These are phyloP conservation scores for Dovyalis caffra DNA, from an alignment of 345 rosid genomes.

Conservation along the genomic window DNA sequence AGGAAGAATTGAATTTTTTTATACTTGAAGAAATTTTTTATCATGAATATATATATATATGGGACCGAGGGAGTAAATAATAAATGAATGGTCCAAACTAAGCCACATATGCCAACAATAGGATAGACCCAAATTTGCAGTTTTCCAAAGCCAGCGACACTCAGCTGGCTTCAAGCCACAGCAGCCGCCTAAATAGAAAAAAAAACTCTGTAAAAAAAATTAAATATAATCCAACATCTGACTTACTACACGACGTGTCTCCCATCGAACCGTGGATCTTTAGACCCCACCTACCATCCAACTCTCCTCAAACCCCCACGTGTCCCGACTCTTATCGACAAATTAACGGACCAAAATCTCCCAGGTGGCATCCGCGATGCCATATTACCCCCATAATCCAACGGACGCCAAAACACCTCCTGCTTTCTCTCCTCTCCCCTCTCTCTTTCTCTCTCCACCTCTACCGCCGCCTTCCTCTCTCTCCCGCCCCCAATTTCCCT, in stretches of 20 bases:
- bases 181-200: slow-evolving; percentile 20
- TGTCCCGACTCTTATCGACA: slow-evolving; percentile 49
- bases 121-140: slow-evolving; percentile 12
- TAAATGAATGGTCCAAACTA: neutral
- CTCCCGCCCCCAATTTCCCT: neutral
- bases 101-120: slow-evolving; percentile 19
- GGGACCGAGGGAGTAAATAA: too few species aligned
- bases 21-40: too few species aligned
- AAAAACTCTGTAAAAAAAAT: slow-evolving; percentile 18
- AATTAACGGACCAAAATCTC: slow-evolving; percentile 36
- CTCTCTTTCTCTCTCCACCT: neutral
- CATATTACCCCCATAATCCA: slow-evolving; percentile 50
- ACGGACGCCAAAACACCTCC: slow-evolving; percentile 43
- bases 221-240: neutral
- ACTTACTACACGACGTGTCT: slow-evolving; percentile 21
- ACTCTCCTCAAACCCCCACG: slow-evolving; percentile 24
- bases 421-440: neutral
- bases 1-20: too few species aligned
- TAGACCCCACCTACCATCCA: slow-evolving; percentile 26
- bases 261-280: neutral
- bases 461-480: neutral
- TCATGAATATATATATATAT: too few species aligned
- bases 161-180: slow-evolving; percentile 20
- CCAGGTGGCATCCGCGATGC: slow-evolving; percentile 52
- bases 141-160: slow-evolving; percentile 1